Conservation (phyloP, 2,329 filamentous ascomycete species). For the Aspergillus tanneri region DNA sequence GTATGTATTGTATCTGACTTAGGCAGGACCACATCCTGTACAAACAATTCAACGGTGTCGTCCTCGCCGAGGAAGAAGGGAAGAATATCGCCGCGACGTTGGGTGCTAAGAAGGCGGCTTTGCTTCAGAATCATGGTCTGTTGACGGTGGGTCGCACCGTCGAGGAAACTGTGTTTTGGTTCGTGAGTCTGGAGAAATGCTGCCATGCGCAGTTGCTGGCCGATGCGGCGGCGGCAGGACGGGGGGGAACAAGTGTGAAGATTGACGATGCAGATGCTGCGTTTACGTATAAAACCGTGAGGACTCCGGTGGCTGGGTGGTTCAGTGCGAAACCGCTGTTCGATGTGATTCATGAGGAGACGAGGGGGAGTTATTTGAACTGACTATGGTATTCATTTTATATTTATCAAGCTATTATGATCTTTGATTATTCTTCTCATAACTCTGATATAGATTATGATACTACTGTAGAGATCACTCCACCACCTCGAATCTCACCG, state of each 20-base stretch:
- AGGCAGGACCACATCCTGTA: constrained; percentile 53
- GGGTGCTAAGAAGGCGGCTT: constrained; percentile 51
- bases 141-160: constrained; percentile 52
- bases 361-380: constrained; percentile 54
- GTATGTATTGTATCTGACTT: neutral
- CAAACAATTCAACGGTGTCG: constrained; percentile 54
- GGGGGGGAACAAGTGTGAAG: constrained; percentile 64
- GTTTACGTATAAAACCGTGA: constrained; percentile 66
- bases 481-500: constrained; percentile 29
- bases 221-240: constrained; percentile 54
- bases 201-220: constrained; percentile 55
- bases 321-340: constrained; percentile 72
- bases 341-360: constrained; percentile 65
- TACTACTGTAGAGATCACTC: constrained; percentile 16
- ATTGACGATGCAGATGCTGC: constrained; percentile 67
- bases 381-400: no score
- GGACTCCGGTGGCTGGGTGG: constrained; percentile 62
- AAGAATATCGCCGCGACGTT: constrained; percentile 51
- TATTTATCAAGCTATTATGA: no score
- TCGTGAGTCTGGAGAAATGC: constrained; percentile 54
- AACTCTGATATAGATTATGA: no score
- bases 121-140: constrained; percentile 56
- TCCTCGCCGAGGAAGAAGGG: constrained; percentile 55
- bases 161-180: constrained; percentile 56
- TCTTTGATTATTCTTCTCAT: no score